Percentiles rank a stretch among this genome's conserved stretches.
These are phyloP conservation scores for Yamadazyma triangularis DNA, from an alignment of 1,139 yeast species.

Conservation along the genomic window DNA sequence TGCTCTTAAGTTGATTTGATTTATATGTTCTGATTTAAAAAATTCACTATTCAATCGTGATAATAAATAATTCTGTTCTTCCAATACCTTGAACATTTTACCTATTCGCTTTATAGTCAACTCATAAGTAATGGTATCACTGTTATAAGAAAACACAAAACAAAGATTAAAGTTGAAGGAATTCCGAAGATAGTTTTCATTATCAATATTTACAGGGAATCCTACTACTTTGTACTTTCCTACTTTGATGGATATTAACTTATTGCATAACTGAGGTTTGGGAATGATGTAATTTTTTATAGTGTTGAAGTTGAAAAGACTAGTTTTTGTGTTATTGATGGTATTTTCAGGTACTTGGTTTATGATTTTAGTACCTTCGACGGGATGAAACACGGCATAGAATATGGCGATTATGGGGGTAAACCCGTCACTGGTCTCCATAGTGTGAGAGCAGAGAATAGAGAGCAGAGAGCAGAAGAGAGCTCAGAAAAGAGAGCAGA, in stretches of 20 bases:
- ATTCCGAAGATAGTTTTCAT: conserved; percentile 76
- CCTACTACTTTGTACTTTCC: conserved; percentile 74
- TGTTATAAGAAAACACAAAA: conserved; percentile 80
- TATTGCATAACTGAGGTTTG: conserved; percentile 84
- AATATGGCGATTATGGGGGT: conserved; percentile 83
- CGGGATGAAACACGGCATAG: conserved; percentile 90
- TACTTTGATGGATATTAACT: conserved; percentile 68
- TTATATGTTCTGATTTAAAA: conserved; percentile 22
- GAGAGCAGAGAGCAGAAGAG: too few relatives aligned
- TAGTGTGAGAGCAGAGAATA: too few relatives aligned
- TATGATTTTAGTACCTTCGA: conserved; percentile 91
- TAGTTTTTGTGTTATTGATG: conserved; percentile 24
- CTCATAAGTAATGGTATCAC: conserved; percentile 83
- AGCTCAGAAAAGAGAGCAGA: too few relatives aligned
- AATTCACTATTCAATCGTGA: conserved; percentile 47
- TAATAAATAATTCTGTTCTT: conserved; percentile 78
- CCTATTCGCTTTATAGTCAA: conserved; percentile 82
- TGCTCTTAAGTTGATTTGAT: conserved; percentile 9
- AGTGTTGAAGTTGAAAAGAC: conserved; percentile 72
- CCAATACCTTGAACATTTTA: conserved; percentile 82
- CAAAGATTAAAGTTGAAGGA: conserved; percentile 91
- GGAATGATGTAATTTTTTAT: conserved; percentile 91
- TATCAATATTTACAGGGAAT: conserved; percentile 83
- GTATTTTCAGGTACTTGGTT: conserved; percentile 81
- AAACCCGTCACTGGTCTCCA: conserved; percentile 55